These are phyloP conservation scores for Rhizopogon vinicolor DNA, from an alignment of 768 basidiomycete genomes.

Conservation along the genomic window DNA sequence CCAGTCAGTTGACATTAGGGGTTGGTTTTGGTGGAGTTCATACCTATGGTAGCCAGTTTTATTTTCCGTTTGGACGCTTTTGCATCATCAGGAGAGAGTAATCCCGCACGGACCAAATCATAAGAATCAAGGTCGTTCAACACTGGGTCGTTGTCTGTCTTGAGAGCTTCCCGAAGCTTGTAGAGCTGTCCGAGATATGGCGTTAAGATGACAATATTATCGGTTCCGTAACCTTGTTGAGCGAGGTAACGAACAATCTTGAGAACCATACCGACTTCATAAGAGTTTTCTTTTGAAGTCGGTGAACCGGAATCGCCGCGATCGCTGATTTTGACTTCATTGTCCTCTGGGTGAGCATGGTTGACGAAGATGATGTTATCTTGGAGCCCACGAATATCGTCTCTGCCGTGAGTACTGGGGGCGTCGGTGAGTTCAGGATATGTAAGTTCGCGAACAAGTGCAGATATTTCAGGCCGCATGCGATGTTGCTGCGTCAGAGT, in stretches of 20 bases:
- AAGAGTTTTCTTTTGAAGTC: slow-evolving; percentile 51
- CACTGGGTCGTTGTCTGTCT: slow-evolving; percentile 43
- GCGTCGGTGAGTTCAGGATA: slow-evolving; percentile 58
- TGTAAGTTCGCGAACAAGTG: slow-evolving; percentile 49
- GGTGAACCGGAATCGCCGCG: slow-evolving; percentile 36
- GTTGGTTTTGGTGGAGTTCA: slow-evolving; percentile 2
- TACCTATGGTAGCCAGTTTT: slow-evolving; percentile 59
- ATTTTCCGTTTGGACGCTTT: slow-evolving; percentile 39
- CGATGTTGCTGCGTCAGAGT: slow-evolving; percentile 52
- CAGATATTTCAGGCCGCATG: slow-evolving; percentile 64
- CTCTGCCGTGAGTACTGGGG: slow-evolving; percentile 37
- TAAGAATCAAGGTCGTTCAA: slow-evolving; percentile 55
- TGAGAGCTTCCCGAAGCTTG: slow-evolving; percentile 37
- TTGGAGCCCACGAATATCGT: slow-evolving; percentile 44
- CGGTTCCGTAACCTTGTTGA: slow-evolving; percentile 59
- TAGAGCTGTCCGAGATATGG: slow-evolving; percentile 60
- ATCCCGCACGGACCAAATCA: slow-evolving; percentile 52
- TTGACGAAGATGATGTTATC: slow-evolving; percentile 55
- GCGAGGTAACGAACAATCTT: slow-evolving; percentile 57
- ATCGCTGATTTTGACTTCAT: slow-evolving; percentile 32
- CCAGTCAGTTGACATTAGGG: background rate
- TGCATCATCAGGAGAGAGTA: slow-evolving; percentile 38
- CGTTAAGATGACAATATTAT: slow-evolving; percentile 54
- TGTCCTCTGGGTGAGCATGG: slow-evolving; percentile 50
- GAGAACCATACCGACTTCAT: slow-evolving; percentile 53